Base-by-base conservation (phyloP, 176 grass and related monocot species). In the Rhipidocladum racemiflorum region DNA sequence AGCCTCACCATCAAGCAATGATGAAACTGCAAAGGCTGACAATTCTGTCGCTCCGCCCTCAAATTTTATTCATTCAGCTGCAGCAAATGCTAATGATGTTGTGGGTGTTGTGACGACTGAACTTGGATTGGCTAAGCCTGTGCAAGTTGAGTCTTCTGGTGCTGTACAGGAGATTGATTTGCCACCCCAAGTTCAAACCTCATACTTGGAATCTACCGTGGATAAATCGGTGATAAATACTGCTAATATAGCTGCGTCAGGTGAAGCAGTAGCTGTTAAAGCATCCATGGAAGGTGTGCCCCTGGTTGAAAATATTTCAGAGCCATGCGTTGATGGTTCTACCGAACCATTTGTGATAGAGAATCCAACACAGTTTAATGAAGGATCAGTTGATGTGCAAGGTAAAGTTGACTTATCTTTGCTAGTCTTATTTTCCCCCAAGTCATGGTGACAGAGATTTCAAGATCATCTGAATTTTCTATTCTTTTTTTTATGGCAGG, bases 1-100 rank as follows among this genome's bases (percentile, higher is more conserved):
- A 83, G 65, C 83, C 70, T 96, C 97, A 45, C 91, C 91, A 59
- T 83, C 80, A 62, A 76, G 69, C 84, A 91, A 81, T 83, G 89
- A 93, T 75, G 90, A 90, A 74, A 80, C 51, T 59, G 53, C 72
- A 44, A 99, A 87, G 78, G 60, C 43, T 79, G 86, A 88, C 73
- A 88, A 83, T 89, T 77, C 77, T 43, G 35, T 77, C 72, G 83
- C 60, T 86, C 81, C 82, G 68, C 68, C 32, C 43, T 81, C 78
- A 55, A 77, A 78, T 25, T 76, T 76, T 83, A 70, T 55, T 8
- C 72, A 82, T 84, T 79, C 72, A 63, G 60, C 67, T 3, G 65
- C 84, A 60, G 49, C 20, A 65, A 89, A 83, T 89, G 56, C 57
- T n/a, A 88, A 56, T 83, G 85, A 76, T 82, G 54, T 42, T 85